A percentile compares a stretch with the other conserved stretches of the same genome.
Conservation (phyloP, 768 basidiomycete genomes). For the Podaxis mareebaensis region DNA sequence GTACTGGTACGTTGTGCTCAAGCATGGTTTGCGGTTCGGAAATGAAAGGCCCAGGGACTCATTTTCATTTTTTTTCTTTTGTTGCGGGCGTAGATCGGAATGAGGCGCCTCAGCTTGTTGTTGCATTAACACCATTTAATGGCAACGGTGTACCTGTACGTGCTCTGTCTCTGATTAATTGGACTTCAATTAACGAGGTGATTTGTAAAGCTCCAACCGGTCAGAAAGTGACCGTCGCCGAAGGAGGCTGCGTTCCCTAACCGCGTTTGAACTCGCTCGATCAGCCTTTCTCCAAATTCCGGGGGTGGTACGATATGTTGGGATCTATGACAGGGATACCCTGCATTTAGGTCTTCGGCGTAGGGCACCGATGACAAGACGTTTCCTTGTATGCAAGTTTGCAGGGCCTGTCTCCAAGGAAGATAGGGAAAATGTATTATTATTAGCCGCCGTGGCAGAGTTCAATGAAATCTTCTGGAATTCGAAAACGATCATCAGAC, state of each 20-base stretch:
- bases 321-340: background rate
- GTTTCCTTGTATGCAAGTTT: background rate
- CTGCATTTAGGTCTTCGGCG: background rate
- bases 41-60: background rate
- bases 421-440: background rate
- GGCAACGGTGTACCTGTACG: background rate
- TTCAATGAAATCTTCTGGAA: background rate
- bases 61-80: background rate
- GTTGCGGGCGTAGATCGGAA: slow-evolving; percentile 5
- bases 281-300: background rate
- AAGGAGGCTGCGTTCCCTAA: background rate
- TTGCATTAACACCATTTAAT: background rate
- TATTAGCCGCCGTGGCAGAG: background rate
- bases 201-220: background rate
- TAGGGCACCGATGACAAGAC: background rate
- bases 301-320: background rate
- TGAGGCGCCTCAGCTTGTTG: background rate
- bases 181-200: background rate
- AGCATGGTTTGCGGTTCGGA: background rate
- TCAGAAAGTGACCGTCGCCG: background rate
- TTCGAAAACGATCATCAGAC: slow-evolving; percentile 1
- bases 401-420: background rate
- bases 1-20: background rate
- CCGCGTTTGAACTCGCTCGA: background rate
- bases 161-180: background rate